Evolutionary conservation across 306 rosid genomes (phyloP).

Genomic region (Gastrolobium villosum): DNA sequence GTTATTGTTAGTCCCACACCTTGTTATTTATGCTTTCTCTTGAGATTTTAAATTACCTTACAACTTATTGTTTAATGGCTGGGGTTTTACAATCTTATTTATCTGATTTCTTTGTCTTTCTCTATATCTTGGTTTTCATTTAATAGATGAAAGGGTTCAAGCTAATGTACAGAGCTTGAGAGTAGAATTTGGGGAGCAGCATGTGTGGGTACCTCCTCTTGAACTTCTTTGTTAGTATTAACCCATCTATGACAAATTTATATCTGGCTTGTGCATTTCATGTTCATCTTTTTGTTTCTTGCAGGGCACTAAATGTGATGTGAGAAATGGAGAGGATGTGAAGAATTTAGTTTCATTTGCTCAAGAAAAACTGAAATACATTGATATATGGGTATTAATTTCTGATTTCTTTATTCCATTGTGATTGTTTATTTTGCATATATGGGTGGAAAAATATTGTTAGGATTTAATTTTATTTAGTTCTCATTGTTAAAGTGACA

Average conservation of each 20-base stretch:
- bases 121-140: slow-evolving; percentile 40
- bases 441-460: neutral
- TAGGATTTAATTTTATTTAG: slow-evolving; percentile 29
- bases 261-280: slow-evolving; percentile 39
- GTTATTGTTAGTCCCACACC: neutral
- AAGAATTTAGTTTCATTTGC: slow-evolving; percentile 83
- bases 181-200: slow-evolving; percentile 89
- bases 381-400: slow-evolving; percentile 88
- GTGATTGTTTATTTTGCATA: slow-evolving; percentile 30
- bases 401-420: slow-evolving; percentile 30
- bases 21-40: slow-evolving; percentile 16
- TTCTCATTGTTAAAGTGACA: slow-evolving; percentile 5
- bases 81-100: slow-evolving; percentile 30
- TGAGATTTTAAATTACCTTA: slow-evolving; percentile 28
- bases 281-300: slow-evolving; percentile 43
- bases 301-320: slow-evolving; percentile 92
- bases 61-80: slow-evolving; percentile 8
- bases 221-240: slow-evolving; percentile 49
- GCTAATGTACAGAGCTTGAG: slow-evolving; percentile 66
- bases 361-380: slow-evolving; percentile 72
- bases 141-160: slow-evolving; percentile 75
- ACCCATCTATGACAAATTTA: slow-evolving; percentile 13
- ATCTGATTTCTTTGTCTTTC: slow-evolving; percentile 27
- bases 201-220: slow-evolving; percentile 92
- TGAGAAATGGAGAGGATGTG: slow-evolving; percentile 84